Percentiles rank a stretch among this genome's conserved stretches.
These are phyloP conservation scores for Phytophthora crassamura DNA, from an alignment of 352 stramenopile genomes.

Conservation along the genomic window DNA sequence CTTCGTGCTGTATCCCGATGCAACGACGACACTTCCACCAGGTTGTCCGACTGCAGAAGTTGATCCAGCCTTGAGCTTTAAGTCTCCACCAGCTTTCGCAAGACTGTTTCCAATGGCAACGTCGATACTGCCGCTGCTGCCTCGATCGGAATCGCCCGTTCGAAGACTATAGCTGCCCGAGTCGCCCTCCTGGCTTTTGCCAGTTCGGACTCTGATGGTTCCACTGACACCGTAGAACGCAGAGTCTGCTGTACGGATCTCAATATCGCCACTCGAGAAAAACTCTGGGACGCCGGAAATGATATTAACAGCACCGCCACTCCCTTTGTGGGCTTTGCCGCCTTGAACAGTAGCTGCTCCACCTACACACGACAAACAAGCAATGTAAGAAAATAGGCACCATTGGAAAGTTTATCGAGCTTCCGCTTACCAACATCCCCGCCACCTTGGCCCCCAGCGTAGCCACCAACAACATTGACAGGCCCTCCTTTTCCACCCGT, in stretches of 20 bases:
- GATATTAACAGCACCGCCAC: slow-evolving; percentile 60
- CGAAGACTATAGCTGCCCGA: slow-evolving; percentile 64
- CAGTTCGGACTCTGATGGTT: slow-evolving; percentile 65
- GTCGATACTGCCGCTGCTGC: slow-evolving; percentile 33
- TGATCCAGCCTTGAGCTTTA: slow-evolving; percentile 38
- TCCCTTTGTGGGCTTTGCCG: slow-evolving; percentile 51
- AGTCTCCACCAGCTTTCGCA: slow-evolving; percentile 26
- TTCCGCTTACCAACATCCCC: slow-evolving; percentile 51
- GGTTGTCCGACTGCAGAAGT: slow-evolving; percentile 46
- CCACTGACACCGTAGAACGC: slow-evolving; percentile 74
- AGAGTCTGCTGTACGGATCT: slow-evolving; percentile 72
- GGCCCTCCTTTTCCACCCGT: slow-evolving; percentile 67
- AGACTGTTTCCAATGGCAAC: slow-evolving; percentile 31
- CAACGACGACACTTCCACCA: slow-evolving; percentile 83
- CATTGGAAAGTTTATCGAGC: background rate
- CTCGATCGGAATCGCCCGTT: slow-evolving; percentile 61
- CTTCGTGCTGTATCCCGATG: slow-evolving; percentile 69
- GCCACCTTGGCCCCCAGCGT: slow-evolving; percentile 50
- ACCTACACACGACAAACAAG: slow-evolving; percentile 28
- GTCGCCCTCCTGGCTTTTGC: slow-evolving; percentile 55
- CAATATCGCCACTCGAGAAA: slow-evolving; percentile 61
- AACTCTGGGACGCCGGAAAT: slow-evolving; percentile 48
- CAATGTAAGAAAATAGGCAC: slow-evolving; percentile 5
- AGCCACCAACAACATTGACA: slow-evolving; percentile 62
- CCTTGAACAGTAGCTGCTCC: slow-evolving; percentile 56